Evolutionary conservation across 805 yeast species (phyloP).

Genomic region (Candida railenensis): DNA sequence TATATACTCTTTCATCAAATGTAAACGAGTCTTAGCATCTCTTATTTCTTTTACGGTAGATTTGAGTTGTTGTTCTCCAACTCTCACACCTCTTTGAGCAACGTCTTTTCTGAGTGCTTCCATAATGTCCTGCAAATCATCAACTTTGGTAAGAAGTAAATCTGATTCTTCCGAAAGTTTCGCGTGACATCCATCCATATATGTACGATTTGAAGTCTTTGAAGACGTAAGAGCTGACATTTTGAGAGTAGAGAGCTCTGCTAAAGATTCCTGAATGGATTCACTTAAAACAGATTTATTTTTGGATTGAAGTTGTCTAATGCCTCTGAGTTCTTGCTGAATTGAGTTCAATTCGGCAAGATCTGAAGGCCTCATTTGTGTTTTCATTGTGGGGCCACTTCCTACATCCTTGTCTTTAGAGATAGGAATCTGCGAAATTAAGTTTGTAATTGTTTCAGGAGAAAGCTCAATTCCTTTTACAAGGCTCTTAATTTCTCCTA

Average conservation of each 20-base stretch:
- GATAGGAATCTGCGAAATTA: constrained; percentile 9
- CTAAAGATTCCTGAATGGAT: background rate
- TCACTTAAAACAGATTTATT: constrained; percentile 14
- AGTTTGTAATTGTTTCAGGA: constrained; percentile 7
- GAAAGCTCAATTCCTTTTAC: constrained; percentile 21
- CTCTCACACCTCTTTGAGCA: constrained; percentile 84
- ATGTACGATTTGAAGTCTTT: constrained; percentile 46
- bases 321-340: constrained; percentile 46
- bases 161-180: constrained; percentile 79
- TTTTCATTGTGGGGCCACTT: background rate
- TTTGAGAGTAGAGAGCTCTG: background rate
- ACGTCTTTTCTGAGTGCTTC: constrained; percentile 90
- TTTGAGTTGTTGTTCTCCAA: constrained; percentile 70
- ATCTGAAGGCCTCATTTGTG: background rate
- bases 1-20: constrained; percentile 59
- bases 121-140: constrained; percentile 87
- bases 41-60: constrained; percentile 63
- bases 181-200: constrained; percentile 74
- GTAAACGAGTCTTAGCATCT: constrained; percentile 53
- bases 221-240: constrained; percentile 16
- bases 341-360: constrained; percentile 1
- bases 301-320: constrained; percentile 50
- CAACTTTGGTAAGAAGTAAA: constrained; percentile 70
- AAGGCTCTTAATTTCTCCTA: constrained; percentile 17
- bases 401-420: constrained; percentile 6